phyloP scores from a whole-genome alignment of 2,329 filamentous ascomycete species.

The Pseudocercospora fuligena region DNA sequence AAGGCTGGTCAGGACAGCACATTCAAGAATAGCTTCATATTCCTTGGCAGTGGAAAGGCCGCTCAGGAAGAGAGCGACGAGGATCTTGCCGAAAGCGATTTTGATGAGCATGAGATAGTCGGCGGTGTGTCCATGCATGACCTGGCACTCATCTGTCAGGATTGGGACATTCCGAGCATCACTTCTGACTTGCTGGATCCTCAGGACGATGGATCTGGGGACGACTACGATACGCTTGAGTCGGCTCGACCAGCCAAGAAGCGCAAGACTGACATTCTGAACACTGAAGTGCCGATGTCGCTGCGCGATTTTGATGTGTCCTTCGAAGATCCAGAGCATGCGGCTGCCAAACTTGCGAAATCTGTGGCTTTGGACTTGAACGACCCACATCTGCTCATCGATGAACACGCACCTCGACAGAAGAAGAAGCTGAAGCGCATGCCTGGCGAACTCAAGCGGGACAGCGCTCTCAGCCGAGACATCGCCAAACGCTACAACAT shows the following conservation, averaged over 20 bases:
- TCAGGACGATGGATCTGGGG: constrained; percentile 15
- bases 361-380: constrained; percentile 83
- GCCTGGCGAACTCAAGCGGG: constrained; percentile 64
- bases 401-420: constrained; percentile 69
- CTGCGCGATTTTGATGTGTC: constrained; percentile 45
- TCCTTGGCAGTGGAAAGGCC: constrained; percentile 60
- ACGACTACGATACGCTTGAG: constrained; percentile 44
- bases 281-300: constrained; percentile 26
- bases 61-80: constrained; percentile 57
- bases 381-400: constrained; percentile 83
- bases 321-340: constrained; percentile 79
- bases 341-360: constrained; percentile 74
- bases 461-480: constrained; percentile 72
- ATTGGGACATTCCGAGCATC: constrained; percentile 74
- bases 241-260: constrained; percentile 63
- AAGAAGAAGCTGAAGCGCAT: constrained; percentile 59
- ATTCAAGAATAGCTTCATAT: constrained; percentile 45
- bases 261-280: constrained; percentile 57
- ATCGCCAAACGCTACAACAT: constrained; percentile 88
- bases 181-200: constrained; percentile 47
- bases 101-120: constrained; percentile 67
- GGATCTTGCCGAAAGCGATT: constrained; percentile 56
- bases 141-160: constrained; percentile 81
- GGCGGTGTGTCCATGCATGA: constrained; percentile 79
- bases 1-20: constrained; percentile 51